Evolutionary conservation across 805 yeast species (phyloP), one percentile per base, ranked within the genome.

Genomic region (Cyberlindnera euphorbiae): DNA sequence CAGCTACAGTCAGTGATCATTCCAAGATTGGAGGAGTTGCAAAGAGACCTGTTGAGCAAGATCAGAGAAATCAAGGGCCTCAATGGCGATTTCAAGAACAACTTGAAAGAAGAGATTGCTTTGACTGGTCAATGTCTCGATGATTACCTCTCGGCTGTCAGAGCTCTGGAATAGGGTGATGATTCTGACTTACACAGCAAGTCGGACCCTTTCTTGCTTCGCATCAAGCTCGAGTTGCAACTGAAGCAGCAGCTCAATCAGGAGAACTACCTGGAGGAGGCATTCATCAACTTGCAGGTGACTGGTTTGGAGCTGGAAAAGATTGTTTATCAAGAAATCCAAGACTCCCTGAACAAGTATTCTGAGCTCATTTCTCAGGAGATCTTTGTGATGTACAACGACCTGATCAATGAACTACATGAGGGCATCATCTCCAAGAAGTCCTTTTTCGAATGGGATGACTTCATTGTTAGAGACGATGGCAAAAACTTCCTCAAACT

Each of bases 271-370:
- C 65, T 90, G 32, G 86, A 87, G 53, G 96, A 88, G 55, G 95
- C 96, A 0, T 89, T 76, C 56, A 69, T 80, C 47, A 89, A 90
- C 58, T 71, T 89, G 47, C 95, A 90, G 64, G 75, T 76, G 26
- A 82, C 95, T 1, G 96, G 95, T 27, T 75, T 80, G 37, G 93
- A 87, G 56, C 69, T 93, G 42, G 98, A 83, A 56, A 78, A 82
- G 50, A 89, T 86, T 41, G 88, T 93, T 10, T 86, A 79, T 30
- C 69, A 79, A 56, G 96, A 89, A 58, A 67, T 93, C 36, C 96
- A 90, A 64, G 77, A 76, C 42, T 82, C 94, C 17, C 61, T 88
- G 47, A 74, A 82, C 14, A 73, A 72, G 38, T 86, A 82, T 58
- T 79, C 89, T 18, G 76, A 76, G 49, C 62, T 82, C 33, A 65